Base-by-base conservation (phyloP, 345 rosid genomes). In the Excoecaria cochinchinensis region DNA sequence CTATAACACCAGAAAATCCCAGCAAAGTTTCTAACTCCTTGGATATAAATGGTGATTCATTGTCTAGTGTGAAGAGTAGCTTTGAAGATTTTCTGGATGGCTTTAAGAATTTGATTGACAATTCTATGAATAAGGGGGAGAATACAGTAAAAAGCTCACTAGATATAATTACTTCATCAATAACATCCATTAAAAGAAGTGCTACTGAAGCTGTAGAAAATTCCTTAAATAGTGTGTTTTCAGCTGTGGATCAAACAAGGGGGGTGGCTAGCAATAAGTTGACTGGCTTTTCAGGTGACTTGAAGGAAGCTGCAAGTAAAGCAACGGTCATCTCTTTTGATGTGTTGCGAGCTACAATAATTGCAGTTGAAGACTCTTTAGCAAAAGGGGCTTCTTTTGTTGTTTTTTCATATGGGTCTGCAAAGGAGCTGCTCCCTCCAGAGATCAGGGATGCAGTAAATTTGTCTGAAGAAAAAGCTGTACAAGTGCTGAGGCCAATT, bases 401-500 rank as follows among this genome's bases (percentile, higher is more conserved):
- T 78, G 90, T 85, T 51, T 88, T 85, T 79, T 87, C 89, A 67
- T 93, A 92, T 83, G 89, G 86, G 31, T 84, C 89, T 79, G 83
- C 89, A 38, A 95, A 95, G 84, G 91, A 86, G 19, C 39, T 79
- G 63, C 96, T 95, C 79, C 94, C 99, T 79, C 81, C 91, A 59
- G 90, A 88, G 82, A 80, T 89, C 58, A 90, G 76, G 74, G 87
- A 76, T 76, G 82, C 81, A 7, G 81, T 95, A 71, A 83, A 77
- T 79, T 69, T 90, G 31, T 89, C 89, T n/a, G 99, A 95, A 84
- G 96, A 87, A 69, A 88, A 74, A 79, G 86, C 87, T 63, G 71
- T 53, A 46, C 73, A 85, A 86, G 61, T 88, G 58, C 67, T 83
- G 78, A 82, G 77, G 79, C 97, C 97, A 65, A 36, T 93, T 57